phyloP scores from a whole-genome alignment of 1,284 basidiomycete genomes.

The Ceratobasidium sp. region DNA sequence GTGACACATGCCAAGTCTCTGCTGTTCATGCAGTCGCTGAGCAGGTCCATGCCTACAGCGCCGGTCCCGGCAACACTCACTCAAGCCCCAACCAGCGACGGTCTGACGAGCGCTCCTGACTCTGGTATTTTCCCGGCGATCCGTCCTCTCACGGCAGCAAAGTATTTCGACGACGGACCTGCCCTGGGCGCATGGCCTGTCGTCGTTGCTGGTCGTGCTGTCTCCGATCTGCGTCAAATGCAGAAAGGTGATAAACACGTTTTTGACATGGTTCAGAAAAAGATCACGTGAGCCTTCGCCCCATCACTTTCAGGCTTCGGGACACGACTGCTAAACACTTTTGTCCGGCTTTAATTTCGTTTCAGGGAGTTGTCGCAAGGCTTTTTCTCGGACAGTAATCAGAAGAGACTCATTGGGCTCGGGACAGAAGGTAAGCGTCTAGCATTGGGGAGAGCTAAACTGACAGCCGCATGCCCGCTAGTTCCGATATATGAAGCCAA shows the following conservation, averaged over 20 bases:
- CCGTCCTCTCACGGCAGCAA: constrained; percentile 22
- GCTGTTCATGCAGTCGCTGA: constrained; percentile 2
- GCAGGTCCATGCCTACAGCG: neutral
- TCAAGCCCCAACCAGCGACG: neutral
- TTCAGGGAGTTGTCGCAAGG: constrained; percentile 43
- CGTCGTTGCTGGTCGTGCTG: constrained; percentile 25
- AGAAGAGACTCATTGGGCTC: constrained; percentile 41
- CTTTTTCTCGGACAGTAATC: constrained; percentile 43
- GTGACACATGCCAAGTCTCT: constrained; percentile 4
- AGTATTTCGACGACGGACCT: constrained; percentile 18
- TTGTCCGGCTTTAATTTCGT: constrained; percentile 1
- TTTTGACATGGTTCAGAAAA: constrained; percentile 37
- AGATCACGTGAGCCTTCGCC: constrained; percentile 35
- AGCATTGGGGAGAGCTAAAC: no score
- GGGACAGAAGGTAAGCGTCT: constrained; percentile 30
- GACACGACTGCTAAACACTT: no score
- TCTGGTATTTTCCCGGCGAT: constrained; percentile 8
- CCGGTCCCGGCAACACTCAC: neutral
- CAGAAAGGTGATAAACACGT: constrained; percentile 28
- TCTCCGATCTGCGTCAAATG: constrained; percentile 32
- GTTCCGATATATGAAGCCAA: constrained; percentile 46
- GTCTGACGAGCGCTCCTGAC: neutral
- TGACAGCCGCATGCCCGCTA: no score
- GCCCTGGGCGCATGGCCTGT: constrained; percentile 34
- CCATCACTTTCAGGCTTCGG: neutral